Base-by-base conservation (phyloP, 2,329 filamentous ascomycete genomes). In the Hymenoscyphus occultus region DNA sequence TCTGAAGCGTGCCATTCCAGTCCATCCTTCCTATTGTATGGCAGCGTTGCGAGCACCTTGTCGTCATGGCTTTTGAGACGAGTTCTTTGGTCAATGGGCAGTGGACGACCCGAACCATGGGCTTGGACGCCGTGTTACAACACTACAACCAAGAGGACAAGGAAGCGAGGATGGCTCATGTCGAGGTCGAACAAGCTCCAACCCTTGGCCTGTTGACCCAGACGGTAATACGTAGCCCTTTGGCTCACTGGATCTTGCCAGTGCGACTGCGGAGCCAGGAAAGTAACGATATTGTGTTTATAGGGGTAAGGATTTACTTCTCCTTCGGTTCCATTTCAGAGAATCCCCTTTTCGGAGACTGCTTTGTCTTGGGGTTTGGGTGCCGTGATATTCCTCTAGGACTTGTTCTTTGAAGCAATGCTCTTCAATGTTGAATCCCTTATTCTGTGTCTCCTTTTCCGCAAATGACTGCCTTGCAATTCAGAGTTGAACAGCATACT, bases 211-310 rank as follows among this genome's bases (percentile, higher is more conserved):
- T 98, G 39, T 81, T 98, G 57, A 92, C 92, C 0, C 88, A 85
- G 73, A 97, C 93, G 0, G 76, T 96, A 39, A 81, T 94, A 60
- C 84, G 88, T 62, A 96, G 91, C 68, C 90, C 93, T 1, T 80
- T 90, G 42, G 84, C 90, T 64, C 89, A 89, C 73, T 90, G 85
- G 80, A 89, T 97, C 56, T 80, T 97, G 14, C 91, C 93, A 13
- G 91, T 89, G n/a, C 86, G 89, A 66, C 81, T 98, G 65, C 85
- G 93, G 65, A 88, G 88, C 63, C 81, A 82, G 61, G 77, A 82
- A 56, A 82, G 87, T 66, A 93, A 95, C 71, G 93, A 98, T 78
- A 86, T 97, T 68, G 89, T 93, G 45, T 92, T 97, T 71, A 84
- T 99, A 64, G 91, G 93, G 62, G 88, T 90, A 81, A 78, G 86